Base-by-base conservation (phyloP, 495 filamentous ascomycete species). In the Penicillium taxi region DNA sequence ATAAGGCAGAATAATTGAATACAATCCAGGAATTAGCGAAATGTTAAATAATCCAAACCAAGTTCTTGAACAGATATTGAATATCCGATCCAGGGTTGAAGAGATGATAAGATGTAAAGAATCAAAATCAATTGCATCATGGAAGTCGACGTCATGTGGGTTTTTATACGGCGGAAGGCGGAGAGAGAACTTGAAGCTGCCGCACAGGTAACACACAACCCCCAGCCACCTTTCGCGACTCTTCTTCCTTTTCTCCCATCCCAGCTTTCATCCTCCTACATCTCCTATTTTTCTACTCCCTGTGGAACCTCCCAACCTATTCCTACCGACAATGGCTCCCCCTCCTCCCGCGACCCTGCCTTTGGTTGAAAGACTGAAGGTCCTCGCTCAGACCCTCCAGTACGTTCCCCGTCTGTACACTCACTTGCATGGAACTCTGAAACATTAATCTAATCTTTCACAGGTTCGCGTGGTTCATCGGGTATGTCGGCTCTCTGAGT, bases 301-400 rank as follows among this genome's bases (percentile, higher is more conserved):
- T 24, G 34, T 15, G 20, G 20, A 23, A 12, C 20, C 19, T 23
- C 13, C 21, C 22, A 32, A 11, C 17, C 16, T 33, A 46, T 38
- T 40, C 28, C 32, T 35, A 38, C 26, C 20, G 38, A 28, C 53
- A 48, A 93, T 91, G 86, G 81, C 85, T 63, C 84, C 84, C 67
- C 84, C 83, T 58, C 84, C 84, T 47, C 64, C 83, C 18, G 67
- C 77, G 14, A 74, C 67, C 44, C 52, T 82, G 68, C 81, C 86
- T 54, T 69, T 94, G 44, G 50, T 56, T 48, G 78, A 94, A 61
- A 76, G 89, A 57, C 59, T 95, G 29, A 62, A 82, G 50, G 68
- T 72, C 42, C 67, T 96, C 35, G 87, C 79, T 28, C 77, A 91
- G 55, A 96, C 90, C 18, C 69, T 96, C 38, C 90, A 96, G 83